Evolutionary conservation across 2,329 filamentous ascomycete species (phyloP).

Genomic region (Cercospora sp.): DNA sequence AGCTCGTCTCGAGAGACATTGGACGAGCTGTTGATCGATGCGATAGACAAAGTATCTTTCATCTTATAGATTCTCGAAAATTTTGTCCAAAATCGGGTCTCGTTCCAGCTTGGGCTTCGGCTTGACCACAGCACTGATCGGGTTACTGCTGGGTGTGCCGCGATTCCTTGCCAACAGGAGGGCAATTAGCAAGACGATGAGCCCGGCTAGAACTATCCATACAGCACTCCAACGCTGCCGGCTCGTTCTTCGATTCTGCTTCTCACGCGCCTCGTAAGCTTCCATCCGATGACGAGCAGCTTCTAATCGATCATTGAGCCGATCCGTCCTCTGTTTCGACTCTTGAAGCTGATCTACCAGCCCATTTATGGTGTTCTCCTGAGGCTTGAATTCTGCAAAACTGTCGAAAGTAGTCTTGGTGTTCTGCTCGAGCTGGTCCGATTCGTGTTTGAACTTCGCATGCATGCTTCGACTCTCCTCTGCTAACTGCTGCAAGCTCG

Average conservation of each 20-base stretch:
- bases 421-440: constrained; percentile 60
- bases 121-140: constrained; percentile 23
- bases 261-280: constrained; percentile 66
- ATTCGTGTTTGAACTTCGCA: constrained; percentile 57
- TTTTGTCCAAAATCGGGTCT: constrained; percentile 33
- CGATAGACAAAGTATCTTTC: not conserved
- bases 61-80: constrained; percentile 36
- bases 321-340: constrained; percentile 60
- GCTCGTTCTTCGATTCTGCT: constrained; percentile 65
- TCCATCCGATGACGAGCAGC: constrained; percentile 64
- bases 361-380: constrained; percentile 62
- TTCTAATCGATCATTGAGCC: constrained; percentile 64
- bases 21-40: not conserved
- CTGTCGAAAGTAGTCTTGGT: constrained; percentile 60
- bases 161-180: constrained; percentile 32
- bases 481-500: constrained; percentile 66
- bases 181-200: constrained; percentile 31
- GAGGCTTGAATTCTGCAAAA: constrained; percentile 63
- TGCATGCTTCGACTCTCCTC: constrained; percentile 53
- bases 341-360: constrained; percentile 62
- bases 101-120: constrained; percentile 27
- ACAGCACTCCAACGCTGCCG: constrained; percentile 34
- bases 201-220: constrained; percentile 30
- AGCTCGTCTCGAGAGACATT: not conserved
- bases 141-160: constrained; percentile 1